phyloP scores from a whole-genome alignment of 164 flowering plant species.

The Chimonanthus salicifolius region DNA sequence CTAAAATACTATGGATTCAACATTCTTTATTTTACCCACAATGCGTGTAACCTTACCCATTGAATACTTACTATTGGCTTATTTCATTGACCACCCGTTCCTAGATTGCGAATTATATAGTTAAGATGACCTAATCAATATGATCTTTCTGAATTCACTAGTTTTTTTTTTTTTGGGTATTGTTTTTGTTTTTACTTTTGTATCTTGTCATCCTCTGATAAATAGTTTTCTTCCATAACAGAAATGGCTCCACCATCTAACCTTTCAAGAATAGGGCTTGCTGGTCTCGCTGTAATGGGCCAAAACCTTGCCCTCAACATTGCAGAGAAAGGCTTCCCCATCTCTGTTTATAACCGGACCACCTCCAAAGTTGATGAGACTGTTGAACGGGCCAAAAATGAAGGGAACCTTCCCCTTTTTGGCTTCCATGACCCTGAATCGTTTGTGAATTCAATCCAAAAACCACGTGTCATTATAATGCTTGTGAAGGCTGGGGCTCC shows the following conservation, averaged over 20 bases:
- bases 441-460: slow-evolving; percentile 52
- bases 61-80: too few relatives aligned
- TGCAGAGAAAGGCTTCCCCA: slow-evolving; percentile 77
- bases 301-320: slow-evolving; percentile 75
- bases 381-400: slow-evolving; percentile 57
- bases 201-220: too few relatives aligned
- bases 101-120: neutral
- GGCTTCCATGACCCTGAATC: slow-evolving; percentile 63
- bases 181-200: too few relatives aligned
- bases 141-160: neutral
- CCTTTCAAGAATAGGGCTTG: slow-evolving; percentile 59
- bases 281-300: slow-evolving; percentile 82
- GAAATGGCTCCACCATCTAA: slow-evolving; percentile 25
- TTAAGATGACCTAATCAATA: neutral
- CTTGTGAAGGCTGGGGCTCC: slow-evolving; percentile 72
- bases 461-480: slow-evolving; percentile 60
- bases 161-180: neutral
- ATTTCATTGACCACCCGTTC: too few relatives aligned
- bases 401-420: slow-evolving; percentile 60
- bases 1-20: neutral
- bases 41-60: too few relatives aligned
- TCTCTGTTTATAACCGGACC: slow-evolving; percentile 71
- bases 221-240: slow-evolving; percentile 14
- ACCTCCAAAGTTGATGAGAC: slow-evolving; percentile 74
- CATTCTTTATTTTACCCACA: neutral